Percentiles rank a stretch among this genome's conserved stretches.
Evolutionary conservation across 78 protist genomes (phyloP).

Genomic region (Speleostelium caveatum): DNA sequence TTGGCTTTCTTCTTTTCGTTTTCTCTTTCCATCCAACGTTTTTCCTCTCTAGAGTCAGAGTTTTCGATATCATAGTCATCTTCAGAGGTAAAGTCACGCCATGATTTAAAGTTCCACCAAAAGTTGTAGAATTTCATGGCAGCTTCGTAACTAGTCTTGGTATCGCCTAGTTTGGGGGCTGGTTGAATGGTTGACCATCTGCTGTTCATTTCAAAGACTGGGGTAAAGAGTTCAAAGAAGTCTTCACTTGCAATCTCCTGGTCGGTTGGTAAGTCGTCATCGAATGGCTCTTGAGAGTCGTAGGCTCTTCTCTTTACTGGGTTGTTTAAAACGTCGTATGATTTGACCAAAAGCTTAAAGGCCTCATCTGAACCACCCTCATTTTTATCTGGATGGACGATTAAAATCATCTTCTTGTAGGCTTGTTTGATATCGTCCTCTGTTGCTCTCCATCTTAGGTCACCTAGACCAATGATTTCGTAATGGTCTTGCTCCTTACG

Average conservation of each 20-base stretch:
- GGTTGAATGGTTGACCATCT: conserved; percentile 78
- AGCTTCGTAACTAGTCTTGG: conserved; percentile 60
- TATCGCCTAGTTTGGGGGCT: conserved; percentile 87
- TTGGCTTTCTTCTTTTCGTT: conserved; percentile 82
- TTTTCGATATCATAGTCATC: conserved; percentile 83
- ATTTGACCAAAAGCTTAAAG: conserved; percentile 84
- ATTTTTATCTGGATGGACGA: conserved; percentile 92
- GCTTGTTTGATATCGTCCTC: conserved; percentile 88
- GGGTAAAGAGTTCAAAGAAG: conserved; percentile 77
- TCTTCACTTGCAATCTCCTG: conserved; percentile 14
- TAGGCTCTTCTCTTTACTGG: conserved; percentile 82
- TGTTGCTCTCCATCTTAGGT: conserved; percentile 86
- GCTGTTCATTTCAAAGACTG: conserved; percentile 81
- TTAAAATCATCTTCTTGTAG: conserved; percentile 78
- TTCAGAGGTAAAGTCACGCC: conserved; percentile 92
- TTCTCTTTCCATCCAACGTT: conserved; percentile 91
- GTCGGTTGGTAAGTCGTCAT: conserved; percentile 83
- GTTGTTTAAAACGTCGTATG: conserved; percentile 86
- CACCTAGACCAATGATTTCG: conserved; percentile 87
- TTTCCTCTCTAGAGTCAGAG: conserved; percentile 88
- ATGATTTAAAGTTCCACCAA: conserved; percentile 90
- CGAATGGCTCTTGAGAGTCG: conserved; percentile 90
- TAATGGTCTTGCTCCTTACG: conserved; percentile 80
- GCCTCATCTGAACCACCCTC: conserved; percentile 82
- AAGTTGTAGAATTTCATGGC: conserved; percentile 89